Base-by-base conservation (phyloP, 1,284 basidiomycete genomes). In the Malassezia japonica region DNA sequence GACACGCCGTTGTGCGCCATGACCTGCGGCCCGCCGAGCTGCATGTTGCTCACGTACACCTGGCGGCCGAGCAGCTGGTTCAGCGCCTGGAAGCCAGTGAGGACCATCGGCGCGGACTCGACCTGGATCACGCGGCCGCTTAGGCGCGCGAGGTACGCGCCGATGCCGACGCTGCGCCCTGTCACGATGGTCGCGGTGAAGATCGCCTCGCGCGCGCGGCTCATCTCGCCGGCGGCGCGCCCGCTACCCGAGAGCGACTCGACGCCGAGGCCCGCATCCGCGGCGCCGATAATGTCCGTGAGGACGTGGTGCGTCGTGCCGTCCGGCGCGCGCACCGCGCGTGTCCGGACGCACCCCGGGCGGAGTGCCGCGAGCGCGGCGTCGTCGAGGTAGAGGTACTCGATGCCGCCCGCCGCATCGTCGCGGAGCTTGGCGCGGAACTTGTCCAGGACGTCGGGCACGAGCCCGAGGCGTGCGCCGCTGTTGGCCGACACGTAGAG, bases 401-500 rank as follows among this genome's bases (percentile, higher is more conserved):
- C 63, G 71, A 72, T 56, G 69, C 52, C 55, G 72, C 63, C 54
- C 75, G 56, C 80, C 83, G 2, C 85, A 89, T 80, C 76, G 61
- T 87, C 86, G 65, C 83, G 83, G 87, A 91, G 98, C 28, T 91
- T 87, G 51, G 83, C 86, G 42, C 86, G 87, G 78, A 98, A 95
- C 50, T 94, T 78, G 60, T 81, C 79, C 67, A 95, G 79, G 24
- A 84, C 81, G 75, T 98, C 94, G 72, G 96, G 92, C 6, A 89
- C 92, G 45, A 98, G 77, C 55, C 92, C 92, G 58, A 96, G 86
- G 57, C 92, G 85, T 61, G 92, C 92, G 70, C 92, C 92, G 37
- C 91, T 95, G 78, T 98, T 98, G 64, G 92, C 92, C 8, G 92
- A 96, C n/a, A n/a, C n/a, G n/a, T n/a, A n/a, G n/a, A n/a, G n/a